These are phyloP conservation scores for Tricholoma sp. DNA, from an alignment of 768 basidiomycete species.

Conservation along the genomic window DNA sequence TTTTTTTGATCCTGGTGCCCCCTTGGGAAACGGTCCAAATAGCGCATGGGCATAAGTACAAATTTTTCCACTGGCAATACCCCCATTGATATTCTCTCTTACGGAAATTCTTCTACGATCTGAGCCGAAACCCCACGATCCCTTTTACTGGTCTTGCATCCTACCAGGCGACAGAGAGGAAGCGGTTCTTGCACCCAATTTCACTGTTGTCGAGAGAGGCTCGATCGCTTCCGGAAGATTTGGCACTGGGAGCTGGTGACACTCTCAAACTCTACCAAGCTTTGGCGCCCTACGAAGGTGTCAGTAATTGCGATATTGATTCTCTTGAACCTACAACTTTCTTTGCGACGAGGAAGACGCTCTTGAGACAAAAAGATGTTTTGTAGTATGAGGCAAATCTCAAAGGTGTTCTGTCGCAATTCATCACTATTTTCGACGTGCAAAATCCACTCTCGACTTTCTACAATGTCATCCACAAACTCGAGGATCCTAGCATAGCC, in stretches of 20 bases:
- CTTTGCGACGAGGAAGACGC: slow-evolving; percentile 30
- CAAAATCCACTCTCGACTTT: slow-evolving; percentile 27
- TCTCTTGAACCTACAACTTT: slow-evolving; percentile 38
- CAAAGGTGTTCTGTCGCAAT: slow-evolving; percentile 35
- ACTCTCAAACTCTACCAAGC: slow-evolving; percentile 47
- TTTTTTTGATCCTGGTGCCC: no score
- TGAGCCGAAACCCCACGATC: slow-evolving; percentile 11
- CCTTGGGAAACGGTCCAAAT: slow-evolving; percentile 51
- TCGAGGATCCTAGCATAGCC: slow-evolving; percentile 33
- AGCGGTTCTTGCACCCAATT: slow-evolving; percentile 61
- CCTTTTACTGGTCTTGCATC: slow-evolving; percentile 34
- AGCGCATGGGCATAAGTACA: slow-evolving; percentile 53
- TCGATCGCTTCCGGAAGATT: slow-evolving; percentile 50
- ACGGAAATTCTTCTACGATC: slow-evolving; percentile 57
- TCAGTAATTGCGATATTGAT: slow-evolving; percentile 18
- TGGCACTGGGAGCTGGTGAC: slow-evolving; percentile 59
- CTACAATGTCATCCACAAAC: slow-evolving; percentile 30
- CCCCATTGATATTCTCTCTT: slow-evolving; percentile 71
- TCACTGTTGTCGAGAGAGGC: slow-evolving; percentile 51
- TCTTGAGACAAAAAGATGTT: slow-evolving; percentile 57
- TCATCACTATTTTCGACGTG: slow-evolving; percentile 34
- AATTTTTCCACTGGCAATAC: slow-evolving; percentile 56
- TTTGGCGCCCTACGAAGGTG: slow-evolving; percentile 21
- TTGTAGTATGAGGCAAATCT: slow-evolving; percentile 51
- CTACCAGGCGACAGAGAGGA: slow-evolving; percentile 32